Base-by-base conservation (phyloP, 2,329 filamentous ascomycete species). In the Microdochium trichocladiopsis region DNA sequence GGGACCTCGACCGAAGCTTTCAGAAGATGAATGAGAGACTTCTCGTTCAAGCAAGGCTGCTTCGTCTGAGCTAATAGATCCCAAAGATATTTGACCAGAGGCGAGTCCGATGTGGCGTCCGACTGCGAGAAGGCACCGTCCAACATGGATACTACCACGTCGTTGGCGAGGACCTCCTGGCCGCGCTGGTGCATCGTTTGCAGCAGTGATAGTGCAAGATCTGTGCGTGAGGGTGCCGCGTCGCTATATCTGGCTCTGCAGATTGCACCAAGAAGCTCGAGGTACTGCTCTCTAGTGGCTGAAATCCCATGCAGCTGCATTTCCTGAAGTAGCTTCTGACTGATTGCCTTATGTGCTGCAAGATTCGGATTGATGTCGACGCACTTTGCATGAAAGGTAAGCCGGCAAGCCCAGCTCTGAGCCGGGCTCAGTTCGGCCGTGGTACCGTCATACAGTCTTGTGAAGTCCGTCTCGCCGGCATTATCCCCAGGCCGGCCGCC, bases 81-180 rank as follows among this genome's bases (percentile, higher is more conserved):
- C 56, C 78, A 74, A 18, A 83, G 64, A 18, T 74, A 74, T 28
- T 23, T 25, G 18, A 58, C 50, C 9, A 62, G 18, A 62, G 57
- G 53, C 74, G 72, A 10, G 76, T 31, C 28, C 8, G 28, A 8
- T 31, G 66, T 8, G 2, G 41, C 14, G 18, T 18, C 6, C 12
- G 16, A 4, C 12, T 48, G 23, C 9, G 25, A 10, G 23, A 25
- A n/a, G 6, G 47, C 63, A 3, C 66, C 62, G 51, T 74, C 71
- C 14, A 80, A 72, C 31, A 80, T 65, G 10, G 69, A 61, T 12
- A 76, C 69, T 49, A 85, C 69, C 50, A 84, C 64, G 24, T 78
- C 72, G 52, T 73, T 65, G 25, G 68, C 65, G 51, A 76, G 60
- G 21, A 78, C 61, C 2, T 63, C 55, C 52, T 77, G 62, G 18